Conservation (phyloP, 768 basidiomycete genomes). For the Trametes villosa region DNA sequence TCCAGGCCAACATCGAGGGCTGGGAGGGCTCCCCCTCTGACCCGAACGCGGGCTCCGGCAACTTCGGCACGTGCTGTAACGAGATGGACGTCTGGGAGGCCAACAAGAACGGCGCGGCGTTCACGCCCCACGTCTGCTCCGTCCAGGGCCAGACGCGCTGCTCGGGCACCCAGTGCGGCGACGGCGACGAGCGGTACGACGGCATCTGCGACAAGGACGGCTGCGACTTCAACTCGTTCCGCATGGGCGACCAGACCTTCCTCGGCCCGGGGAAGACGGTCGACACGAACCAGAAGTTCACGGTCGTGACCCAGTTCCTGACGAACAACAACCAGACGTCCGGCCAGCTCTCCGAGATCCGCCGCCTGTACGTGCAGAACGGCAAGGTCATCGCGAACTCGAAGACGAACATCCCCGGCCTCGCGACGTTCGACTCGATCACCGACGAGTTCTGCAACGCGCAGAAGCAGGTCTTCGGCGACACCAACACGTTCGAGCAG, state of each 20-base stretch:
- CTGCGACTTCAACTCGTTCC: constrained; percentile 67
- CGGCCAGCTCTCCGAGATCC: constrained; percentile 55
- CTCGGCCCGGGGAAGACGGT: constrained; percentile 42
- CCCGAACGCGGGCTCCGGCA: constrained; percentile 34
- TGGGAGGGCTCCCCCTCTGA: constrained; percentile 26
- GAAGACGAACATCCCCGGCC: constrained; percentile 32
- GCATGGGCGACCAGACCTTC: constrained; percentile 52
- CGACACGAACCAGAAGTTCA: constrained; percentile 43
- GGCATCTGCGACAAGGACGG: constrained; percentile 58
- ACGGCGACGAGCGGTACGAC: constrained; percentile 38
- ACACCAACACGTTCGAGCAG: constrained; percentile 44
- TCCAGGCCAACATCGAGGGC: constrained; percentile 33
- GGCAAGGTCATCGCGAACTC: constrained; percentile 55
- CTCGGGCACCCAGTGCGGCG: constrained; percentile 43
- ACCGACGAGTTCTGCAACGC: constrained; percentile 50
- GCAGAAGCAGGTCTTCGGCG: constrained; percentile 50
- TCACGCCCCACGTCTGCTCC: constrained; percentile 33
- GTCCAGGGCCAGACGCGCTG: constrained; percentile 52
- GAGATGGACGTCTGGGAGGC: constrained; percentile 43
- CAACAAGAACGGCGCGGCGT: constrained; percentile 34
- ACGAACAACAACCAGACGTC: constrained; percentile 47
- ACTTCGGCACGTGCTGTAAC: constrained; percentile 36
- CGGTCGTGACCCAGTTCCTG: constrained; percentile 63
- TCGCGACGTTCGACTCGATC: constrained; percentile 47
- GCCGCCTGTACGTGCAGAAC: constrained; percentile 58